Base-by-base conservation (phyloP, 2,329 filamentous ascomycete species). In the Leptodontidium sp. region DNA sequence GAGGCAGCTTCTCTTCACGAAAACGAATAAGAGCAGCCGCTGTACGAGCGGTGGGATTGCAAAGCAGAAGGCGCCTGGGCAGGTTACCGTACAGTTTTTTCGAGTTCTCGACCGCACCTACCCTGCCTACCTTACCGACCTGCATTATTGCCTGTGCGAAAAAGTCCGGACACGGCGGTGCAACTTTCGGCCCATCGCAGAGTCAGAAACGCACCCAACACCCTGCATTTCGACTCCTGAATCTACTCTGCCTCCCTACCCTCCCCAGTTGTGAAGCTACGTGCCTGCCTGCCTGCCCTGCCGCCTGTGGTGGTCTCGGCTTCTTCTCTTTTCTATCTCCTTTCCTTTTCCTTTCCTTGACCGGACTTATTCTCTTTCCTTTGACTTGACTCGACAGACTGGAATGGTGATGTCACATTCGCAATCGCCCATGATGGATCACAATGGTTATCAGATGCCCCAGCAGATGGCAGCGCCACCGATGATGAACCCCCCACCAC, bases 401-500 rank as follows among this genome's bases (percentile, higher is more conserved):
- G 29, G 29, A 32, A 32, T 32, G 53, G 14, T 45, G 61, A 63
- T 71, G 69, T 65, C 69, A 61, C 69, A 70, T 43, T 65, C 55
- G 32, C 71, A 72, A 55, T 72, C 71, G 58, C 65, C 69, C 17
- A 75, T 71, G 67, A 75, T 75, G 75, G 73, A 76, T 70, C 74
- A 77, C 59, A 78, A 80, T 68, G 81, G 82, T 77, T 90, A 88
- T 76, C 86, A 88, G 75, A 86, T 90, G 79, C 85, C 86, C 35
- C 63, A 65, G 75, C 86, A 88, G 77, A 85, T 90, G 78, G 84
- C 85, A 49, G 82, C 84, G 73, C 86, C 87, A 73, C 84, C 86
- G 66, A 81, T 91, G 75, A 86, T 91, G 82, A 88, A 88, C 78
- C 88, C 88, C 78, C 89, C 88, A 73, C 88, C 90, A 38, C 90